Evolutionary conservation across 768 basidiomycete species (phyloP), one percentile per base, ranked within the genome.

Genomic region (Pilatotrama ljubarskyi): DNA sequence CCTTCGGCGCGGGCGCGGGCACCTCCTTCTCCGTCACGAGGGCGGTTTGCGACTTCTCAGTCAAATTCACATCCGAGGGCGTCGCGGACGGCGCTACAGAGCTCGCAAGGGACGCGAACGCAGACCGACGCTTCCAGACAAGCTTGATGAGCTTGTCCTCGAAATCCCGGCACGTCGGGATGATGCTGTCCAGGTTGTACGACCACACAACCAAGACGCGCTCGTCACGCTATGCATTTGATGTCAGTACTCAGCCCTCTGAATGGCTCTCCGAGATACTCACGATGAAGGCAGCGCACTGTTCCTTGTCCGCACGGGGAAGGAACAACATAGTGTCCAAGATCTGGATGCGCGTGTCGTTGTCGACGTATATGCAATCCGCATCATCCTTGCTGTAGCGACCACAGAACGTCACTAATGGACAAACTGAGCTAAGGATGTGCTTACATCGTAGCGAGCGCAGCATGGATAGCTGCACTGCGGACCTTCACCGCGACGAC

Each of bases 251-350:
- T 13, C 1, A 36, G 15, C 32, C 35, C 9, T 5, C 13, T 9
- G 58, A 1, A 43, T 24, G 15, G 40, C 17, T 3, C 4, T 4
- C 24, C 22, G 37, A 2, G 40, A 25, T 29, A 18, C 82, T 68
- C 71, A 88, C 90, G 53, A 93, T 81, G 70, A 95, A 95, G 13
- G 93, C 93, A 18, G 87, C 93, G 50, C 89, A 93, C 67, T 95
- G 93, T 69, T 95, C 93, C 76, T 94, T 95, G 70, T 95, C 90
- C 7, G 92, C 92, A 40, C 82, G 80, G 6, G 87, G 83, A 41
- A 95, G 76, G 57, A 83, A 79, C 52, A 70, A 67, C 65, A 95
- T 84, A 15, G 83, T 83, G 59, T 91, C 87, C 24, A 95, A 72
- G 56, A 95, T 85, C 73, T 95, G 93, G 52, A 95, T 95, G 6